Evolutionary conservation across 495 filamentous ascomycete species (phyloP).

Genomic region (Hypoxylon perforatum): DNA sequence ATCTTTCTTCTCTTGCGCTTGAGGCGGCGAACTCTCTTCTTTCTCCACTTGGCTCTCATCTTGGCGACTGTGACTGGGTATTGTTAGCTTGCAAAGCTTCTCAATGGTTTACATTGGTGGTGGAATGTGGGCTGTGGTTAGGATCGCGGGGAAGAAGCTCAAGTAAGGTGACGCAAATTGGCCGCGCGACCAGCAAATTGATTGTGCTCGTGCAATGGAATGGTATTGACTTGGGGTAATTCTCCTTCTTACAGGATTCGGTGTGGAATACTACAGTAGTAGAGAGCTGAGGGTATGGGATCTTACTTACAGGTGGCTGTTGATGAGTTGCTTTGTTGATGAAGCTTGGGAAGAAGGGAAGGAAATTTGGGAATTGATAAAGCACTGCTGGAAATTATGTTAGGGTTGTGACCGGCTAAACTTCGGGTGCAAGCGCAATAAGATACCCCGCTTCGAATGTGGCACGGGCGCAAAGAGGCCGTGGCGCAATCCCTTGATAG

Average conservation of each 20-base stretch:
- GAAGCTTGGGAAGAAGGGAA: conserved; percentile 39
- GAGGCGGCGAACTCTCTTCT: conserved; percentile 97
- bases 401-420: conserved; percentile 49
- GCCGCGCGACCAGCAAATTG: conserved; percentile 6
- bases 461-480: no score
- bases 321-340: conserved; percentile 42
- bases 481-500: no score
- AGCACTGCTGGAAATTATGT: conserved; percentile 41
- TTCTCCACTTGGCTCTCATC: conserved; percentile 99
- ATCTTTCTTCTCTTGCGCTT: conserved; percentile 99
- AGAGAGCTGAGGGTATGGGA: not conserved
- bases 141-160: conserved; percentile 30
- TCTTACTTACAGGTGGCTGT: conserved; percentile 42
- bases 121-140: conserved; percentile 13
- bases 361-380: conserved; percentile 40
- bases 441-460: conserved; percentile 7
- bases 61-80: conserved; percentile 60
- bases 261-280: not conserved
- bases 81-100: conserved; percentile 21
- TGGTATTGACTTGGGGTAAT: not conserved
- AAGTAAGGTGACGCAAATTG: conserved; percentile 7
- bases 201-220: conserved; percentile 10
- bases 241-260: not conserved
- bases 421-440: conserved; percentile 38
- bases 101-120: conserved; percentile 26